A percentile compares a stretch with the other conserved stretches of the same genome.
These are phyloP conservation scores for Arachis monticola DNA, from an alignment of 331 rosid genomes.

Conservation along the genomic window DNA sequence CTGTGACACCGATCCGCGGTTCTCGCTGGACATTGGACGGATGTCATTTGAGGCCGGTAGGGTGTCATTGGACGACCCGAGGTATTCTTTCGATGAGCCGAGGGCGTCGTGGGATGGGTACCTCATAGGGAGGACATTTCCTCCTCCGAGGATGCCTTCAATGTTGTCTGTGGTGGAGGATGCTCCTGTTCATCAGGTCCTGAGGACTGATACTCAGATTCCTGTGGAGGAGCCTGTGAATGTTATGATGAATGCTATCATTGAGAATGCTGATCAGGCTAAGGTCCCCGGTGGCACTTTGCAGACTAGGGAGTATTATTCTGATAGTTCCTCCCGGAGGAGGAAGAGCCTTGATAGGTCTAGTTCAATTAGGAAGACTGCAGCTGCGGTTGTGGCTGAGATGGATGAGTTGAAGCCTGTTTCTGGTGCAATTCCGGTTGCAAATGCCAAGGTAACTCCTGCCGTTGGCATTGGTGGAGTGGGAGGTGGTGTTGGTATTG, in stretches of 20 bases:
- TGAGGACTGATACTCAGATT: conserved; percentile 73
- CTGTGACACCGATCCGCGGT: conserved; percentile 96
- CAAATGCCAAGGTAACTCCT: conserved; percentile 32
- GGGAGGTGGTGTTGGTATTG: conserved; percentile 36
- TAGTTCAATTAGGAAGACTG: conserved; percentile 84
- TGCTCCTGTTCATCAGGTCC: conserved; percentile 65
- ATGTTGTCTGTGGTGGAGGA: conserved; percentile 95
- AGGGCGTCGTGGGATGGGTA: conserved; percentile 98
- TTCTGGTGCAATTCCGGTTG: conserved; percentile 32
- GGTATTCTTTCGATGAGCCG: conserved; percentile 91
- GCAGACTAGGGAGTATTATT: conserved; percentile 85
- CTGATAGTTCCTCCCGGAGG: conserved; percentile 76
- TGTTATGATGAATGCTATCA: conserved; percentile 42
- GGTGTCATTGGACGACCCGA: conserved; percentile 74
- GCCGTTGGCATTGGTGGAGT: conserved; percentile 32
- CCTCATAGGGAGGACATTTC: conserved; percentile 66
- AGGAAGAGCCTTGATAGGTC: conserved; percentile 93
- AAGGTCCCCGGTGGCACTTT: conserved; percentile 73
- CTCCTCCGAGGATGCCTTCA: conserved; percentile 70
- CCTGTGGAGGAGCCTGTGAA: conserved; percentile 69
- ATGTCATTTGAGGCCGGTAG: conserved; percentile 63
- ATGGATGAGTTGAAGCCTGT: conserved; percentile 81
- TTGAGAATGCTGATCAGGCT: conserved; percentile 55
- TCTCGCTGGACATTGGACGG: conserved; percentile 84
- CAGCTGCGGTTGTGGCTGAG: conserved; percentile 95